phyloP scores from a whole-genome alignment of 306 rosid genomes.

The Pueraria montana region DNA sequence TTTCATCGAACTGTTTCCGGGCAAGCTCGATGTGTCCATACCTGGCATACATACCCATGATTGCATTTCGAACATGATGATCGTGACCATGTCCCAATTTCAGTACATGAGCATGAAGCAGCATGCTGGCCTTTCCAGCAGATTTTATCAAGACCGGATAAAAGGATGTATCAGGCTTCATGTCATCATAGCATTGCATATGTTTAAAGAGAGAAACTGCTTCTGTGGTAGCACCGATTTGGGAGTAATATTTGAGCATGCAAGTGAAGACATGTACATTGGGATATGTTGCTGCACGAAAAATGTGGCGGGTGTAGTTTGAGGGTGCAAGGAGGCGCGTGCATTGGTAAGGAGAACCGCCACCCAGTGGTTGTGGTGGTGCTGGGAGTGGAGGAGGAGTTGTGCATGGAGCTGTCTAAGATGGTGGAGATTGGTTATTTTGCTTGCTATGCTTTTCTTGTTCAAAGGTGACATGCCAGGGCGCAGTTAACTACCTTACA shows the following conservation, averaged over 20 bases:
- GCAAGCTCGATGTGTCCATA: constrained; percentile 59
- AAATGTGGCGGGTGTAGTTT: constrained; percentile 58
- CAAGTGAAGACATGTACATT: constrained; percentile 54
- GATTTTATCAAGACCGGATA: constrained; percentile 62
- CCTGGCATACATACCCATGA: constrained; percentile 56
- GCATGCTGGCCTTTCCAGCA: constrained; percentile 52
- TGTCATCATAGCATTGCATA: constrained; percentile 45
- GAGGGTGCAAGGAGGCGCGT: constrained; percentile 66
- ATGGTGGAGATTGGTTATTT: constrained; percentile 45
- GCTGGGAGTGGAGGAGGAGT: constrained; percentile 58
- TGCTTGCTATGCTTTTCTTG: constrained; percentile 36
- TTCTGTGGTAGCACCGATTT: constrained; percentile 40
- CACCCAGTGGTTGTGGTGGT: constrained; percentile 62
- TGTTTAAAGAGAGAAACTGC: constrained; percentile 55
- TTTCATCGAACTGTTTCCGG: constrained; percentile 65
- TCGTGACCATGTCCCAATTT: constrained; percentile 60
- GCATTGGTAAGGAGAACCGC: constrained; percentile 65
- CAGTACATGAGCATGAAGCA: constrained; percentile 62
- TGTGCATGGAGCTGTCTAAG: constrained; percentile 67
- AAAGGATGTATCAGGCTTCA: constrained; percentile 52
- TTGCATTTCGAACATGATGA: constrained; percentile 62
- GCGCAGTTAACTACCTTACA: not conserved
- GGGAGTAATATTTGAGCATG: constrained; percentile 69
- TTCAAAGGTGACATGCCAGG: constrained; percentile 43
- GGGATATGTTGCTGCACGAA: constrained; percentile 53